Conservation (phyloP, 2,329 filamentous ascomycete species). For the Stagonosporopsis vannaccii region DNA sequence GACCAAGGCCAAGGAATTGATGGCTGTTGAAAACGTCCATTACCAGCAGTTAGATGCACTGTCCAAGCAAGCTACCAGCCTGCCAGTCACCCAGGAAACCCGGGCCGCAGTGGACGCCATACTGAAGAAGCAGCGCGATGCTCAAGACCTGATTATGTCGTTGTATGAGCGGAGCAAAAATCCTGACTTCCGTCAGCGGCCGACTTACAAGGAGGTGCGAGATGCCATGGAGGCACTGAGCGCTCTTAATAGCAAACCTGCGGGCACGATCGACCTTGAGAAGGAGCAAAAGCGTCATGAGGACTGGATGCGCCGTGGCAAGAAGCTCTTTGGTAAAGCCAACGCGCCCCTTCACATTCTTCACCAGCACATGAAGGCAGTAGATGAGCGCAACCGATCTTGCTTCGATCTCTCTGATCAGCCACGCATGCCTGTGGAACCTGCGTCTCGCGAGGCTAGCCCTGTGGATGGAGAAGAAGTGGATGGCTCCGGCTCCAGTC, state of each 20-base stretch:
- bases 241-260: constrained; percentile 90
- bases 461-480: constrained; percentile 59
- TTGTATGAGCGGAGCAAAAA: constrained; percentile 80
- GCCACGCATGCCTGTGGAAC: constrained; percentile 88
- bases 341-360: constrained; percentile 97
- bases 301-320: constrained; percentile 98
- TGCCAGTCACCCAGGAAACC: constrained; percentile 85
- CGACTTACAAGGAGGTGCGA: constrained; percentile 87
- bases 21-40: constrained; percentile 88
- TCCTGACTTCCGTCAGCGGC: constrained; percentile 77
- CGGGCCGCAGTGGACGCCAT: constrained; percentile 86
- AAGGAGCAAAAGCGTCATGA: constrained; percentile 94
- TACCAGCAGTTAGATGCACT: constrained; percentile 94
- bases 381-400: constrained; percentile 84
- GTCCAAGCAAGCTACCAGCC: constrained; percentile 77
- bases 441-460: constrained; percentile 82
- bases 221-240: constrained; percentile 87
- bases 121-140: constrained; percentile 92
- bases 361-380: constrained; percentile 92
- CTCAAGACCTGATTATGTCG: constrained; percentile 84
- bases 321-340: constrained; percentile 97
- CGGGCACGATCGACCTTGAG: constrained; percentile 89
- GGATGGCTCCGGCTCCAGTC: constrained; percentile 57
- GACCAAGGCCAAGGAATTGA: constrained; percentile 88
- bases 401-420: constrained; percentile 94